Percentiles rank a stretch among this genome's conserved stretches.
Conservation (phyloP, 1,284 basidiomycete species). For the Ceratobasidium sp. region DNA sequence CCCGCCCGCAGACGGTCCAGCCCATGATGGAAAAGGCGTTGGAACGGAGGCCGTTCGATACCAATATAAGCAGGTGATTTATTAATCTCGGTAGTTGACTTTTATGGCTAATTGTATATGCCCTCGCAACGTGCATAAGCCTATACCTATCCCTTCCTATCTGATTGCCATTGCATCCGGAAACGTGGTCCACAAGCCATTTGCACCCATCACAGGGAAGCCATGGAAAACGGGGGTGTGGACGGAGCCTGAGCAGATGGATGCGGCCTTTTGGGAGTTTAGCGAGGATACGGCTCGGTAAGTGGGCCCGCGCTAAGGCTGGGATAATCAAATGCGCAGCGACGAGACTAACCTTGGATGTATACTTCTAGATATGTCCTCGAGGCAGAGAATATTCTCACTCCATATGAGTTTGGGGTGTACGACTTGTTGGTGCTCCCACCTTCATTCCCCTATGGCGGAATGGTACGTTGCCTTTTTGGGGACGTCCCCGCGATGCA, state of each 20-base stretch:
- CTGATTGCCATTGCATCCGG: slow-evolving; percentile 88
- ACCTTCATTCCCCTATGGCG: slow-evolving; percentile 92
- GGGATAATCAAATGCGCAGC: neutral
- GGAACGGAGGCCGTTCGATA: slow-evolving; percentile 63
- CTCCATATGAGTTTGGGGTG: slow-evolving; percentile 85
- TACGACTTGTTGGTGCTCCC: slow-evolving; percentile 95
- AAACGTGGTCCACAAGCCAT: slow-evolving; percentile 79
- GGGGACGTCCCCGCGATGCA: slow-evolving; percentile 52
- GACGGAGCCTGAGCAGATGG: slow-evolving; percentile 87
- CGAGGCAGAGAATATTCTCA: slow-evolving; percentile 78
- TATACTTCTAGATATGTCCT: slow-evolving; percentile 70
- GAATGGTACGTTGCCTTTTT: slow-evolving; percentile 68
- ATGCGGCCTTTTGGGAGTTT: slow-evolving; percentile 88
- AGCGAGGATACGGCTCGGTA: slow-evolving; percentile 82
- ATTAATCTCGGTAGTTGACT: slow-evolving; percentile 10
- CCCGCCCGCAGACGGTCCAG: slow-evolving; percentile 72
- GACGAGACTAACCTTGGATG: neutral
- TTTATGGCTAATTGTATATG: slow-evolving; percentile 1
- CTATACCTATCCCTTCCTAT: slow-evolving; percentile 86
- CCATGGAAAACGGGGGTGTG: slow-evolving; percentile 86
- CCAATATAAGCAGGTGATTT: slow-evolving; percentile 54
- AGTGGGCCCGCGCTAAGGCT: slow-evolving; percentile 35
- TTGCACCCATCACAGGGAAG: slow-evolving; percentile 69
- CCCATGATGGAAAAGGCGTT: slow-evolving; percentile 73
- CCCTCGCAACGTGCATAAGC: slow-evolving; percentile 59